Base-by-base conservation (phyloP, 2,329 filamentous ascomycete genomes). In the Fusarium domesticum region DNA sequence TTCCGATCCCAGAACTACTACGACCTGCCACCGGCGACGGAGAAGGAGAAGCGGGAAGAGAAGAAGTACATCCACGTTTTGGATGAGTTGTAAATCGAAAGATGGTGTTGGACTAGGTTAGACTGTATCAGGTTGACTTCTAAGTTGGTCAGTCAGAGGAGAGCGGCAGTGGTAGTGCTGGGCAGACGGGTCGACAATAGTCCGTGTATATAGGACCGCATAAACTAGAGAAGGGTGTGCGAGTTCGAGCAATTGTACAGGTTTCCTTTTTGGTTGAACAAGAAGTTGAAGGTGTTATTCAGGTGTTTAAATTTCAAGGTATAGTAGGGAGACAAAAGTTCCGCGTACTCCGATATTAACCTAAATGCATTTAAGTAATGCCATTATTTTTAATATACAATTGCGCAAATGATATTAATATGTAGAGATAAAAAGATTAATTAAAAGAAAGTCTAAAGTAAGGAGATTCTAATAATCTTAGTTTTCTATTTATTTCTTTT, bases 1-100 rank as follows among this genome's bases (percentile, higher is more conserved):
- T 96, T 89, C 77, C 86, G 93, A 65, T 92, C 87, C 71, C 81
- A 86, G 45, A 81, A 84, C 61, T 93, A 85, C 80, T 96, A 95
- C 70, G 92, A 98, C 66, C 78, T 97, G 56, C 93, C 93, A 39
- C 92, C 93, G 37, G 85, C 92, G 62, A 96, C 92, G 25, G 92
- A 96, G 74, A 87, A 86, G 70, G 93, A 98, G 78, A 93, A 84
- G 79, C 79, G 81, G 61, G 91, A 97, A 70, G 91, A 97, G 72
- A 93, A 85, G 80, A 93, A 96, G 77, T 98, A 95, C 69, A 74
- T 97, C 68, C 93, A 98, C 69, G 91, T 98, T 50, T 74, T 89
- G 64, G 89, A 95, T 67, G 85, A 93, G 68, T 81, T 90, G 77
- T 93, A 84, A 72, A 57, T 42, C 35, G 55, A 50, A 50, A 45